phyloP scores from a whole-genome alignment of 2,329 filamentous ascomycete genomes.

The Sodiomyces alkalinus region DNA sequence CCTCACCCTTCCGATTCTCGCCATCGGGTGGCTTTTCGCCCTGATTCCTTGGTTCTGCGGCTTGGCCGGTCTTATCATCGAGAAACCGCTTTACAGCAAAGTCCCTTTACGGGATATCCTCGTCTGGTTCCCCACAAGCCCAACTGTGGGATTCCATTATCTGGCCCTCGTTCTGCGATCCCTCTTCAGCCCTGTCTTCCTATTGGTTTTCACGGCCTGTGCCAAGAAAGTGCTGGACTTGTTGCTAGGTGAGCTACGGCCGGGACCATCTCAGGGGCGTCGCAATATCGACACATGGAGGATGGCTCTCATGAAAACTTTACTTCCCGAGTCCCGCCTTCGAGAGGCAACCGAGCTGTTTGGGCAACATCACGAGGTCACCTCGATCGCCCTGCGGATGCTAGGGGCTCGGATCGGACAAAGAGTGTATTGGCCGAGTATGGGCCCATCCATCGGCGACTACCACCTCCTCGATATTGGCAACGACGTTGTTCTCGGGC shows the following conservation, averaged over 20 bases:
- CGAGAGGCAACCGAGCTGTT: constrained; percentile 33
- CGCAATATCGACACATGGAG: constrained; percentile 27
- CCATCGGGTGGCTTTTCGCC: constrained; percentile 24
- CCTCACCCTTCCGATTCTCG: constrained; percentile 24
- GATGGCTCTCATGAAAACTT: constrained; percentile 23
- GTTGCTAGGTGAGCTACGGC: constrained; percentile 20
- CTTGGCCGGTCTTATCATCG: constrained; percentile 49
- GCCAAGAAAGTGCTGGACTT: constrained; percentile 24
- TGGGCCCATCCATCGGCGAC: constrained; percentile 34
- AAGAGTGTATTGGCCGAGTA: constrained; percentile 42
- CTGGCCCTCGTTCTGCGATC: constrained; percentile 26
- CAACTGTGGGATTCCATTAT: constrained; percentile 34
- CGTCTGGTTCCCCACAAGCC: constrained; percentile 30
- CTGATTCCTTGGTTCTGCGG: constrained; percentile 29
- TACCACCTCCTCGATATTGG: constrained; percentile 40
- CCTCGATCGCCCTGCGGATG: constrained; percentile 31
- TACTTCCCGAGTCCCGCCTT: constrained; percentile 27
- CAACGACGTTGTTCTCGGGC: constrained; percentile 44
- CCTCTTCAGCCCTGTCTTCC: constrained; percentile 25
- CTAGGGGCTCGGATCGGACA: constrained; percentile 36
- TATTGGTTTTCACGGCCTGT: constrained; percentile 25
- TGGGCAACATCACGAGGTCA: constrained; percentile 39
- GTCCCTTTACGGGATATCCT: constrained; percentile 25
- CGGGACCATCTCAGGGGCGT: constrained; percentile 14
- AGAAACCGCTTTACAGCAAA: constrained; percentile 15